Evolutionary conservation across 108 stramenopile genomes (phyloP).

Genomic region (Nitzschia sp.): DNA sequence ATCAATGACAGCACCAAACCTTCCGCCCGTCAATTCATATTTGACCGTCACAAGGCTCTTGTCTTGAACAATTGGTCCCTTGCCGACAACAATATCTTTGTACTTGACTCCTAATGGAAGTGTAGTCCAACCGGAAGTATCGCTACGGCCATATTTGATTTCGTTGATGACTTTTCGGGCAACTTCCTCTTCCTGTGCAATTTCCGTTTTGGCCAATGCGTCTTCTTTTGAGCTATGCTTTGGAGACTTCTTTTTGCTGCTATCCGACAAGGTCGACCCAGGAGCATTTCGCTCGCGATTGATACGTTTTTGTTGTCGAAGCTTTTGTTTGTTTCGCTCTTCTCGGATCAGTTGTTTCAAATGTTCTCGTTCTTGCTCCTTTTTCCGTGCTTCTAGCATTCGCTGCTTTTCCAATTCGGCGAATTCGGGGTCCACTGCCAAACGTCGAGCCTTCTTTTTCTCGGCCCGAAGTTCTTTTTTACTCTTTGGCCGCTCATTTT

Average conservation of each 20-base stretch:
- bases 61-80: slow-evolving; percentile 40
- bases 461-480: slow-evolving; percentile 29
- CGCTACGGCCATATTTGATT: not conserved
- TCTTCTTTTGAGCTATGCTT: not conserved
- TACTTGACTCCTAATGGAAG: slow-evolving; percentile 43
- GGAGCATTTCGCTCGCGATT: slow-evolving; percentile 20
- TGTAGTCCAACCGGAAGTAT: not conserved
- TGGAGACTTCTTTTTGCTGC: not conserved
- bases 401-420: not conserved
- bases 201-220: not conserved
- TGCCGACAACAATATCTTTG: slow-evolving; percentile 46
- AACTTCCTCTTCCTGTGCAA: not conserved
- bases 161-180: not conserved
- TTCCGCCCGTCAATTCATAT: slow-evolving; percentile 47
- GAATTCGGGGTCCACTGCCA: not conserved
- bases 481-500: slow-evolving; percentile 15
- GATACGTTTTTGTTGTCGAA: slow-evolving; percentile 20
- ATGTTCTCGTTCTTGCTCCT: slow-evolving; percentile 12
- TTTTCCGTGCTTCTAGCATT: not conserved
- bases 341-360: not conserved
- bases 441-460: slow-evolving; percentile 9
- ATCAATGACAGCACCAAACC: slow-evolving; percentile 50
- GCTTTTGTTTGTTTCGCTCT: slow-evolving; percentile 11
- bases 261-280: not conserved
- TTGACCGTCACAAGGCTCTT: slow-evolving; percentile 40